Evolutionary conservation across 805 yeast genomes (phyloP).

Genomic region (Schwanniomyces yamadae): DNA sequence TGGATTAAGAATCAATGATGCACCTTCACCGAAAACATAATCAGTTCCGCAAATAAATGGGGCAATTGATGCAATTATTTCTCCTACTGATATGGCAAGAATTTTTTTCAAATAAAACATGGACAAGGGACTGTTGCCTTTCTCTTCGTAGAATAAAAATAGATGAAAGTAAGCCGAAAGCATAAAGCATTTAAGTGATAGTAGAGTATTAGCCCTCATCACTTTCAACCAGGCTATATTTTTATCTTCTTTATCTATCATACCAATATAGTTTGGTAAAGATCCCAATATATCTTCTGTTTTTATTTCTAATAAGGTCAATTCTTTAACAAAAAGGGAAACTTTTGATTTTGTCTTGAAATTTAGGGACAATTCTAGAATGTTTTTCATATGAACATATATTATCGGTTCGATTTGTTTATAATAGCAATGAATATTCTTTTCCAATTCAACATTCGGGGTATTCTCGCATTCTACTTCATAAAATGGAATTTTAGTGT

Average conservation of each 20-base stretch:
- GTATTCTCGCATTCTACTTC: slow-evolving; percentile 31
- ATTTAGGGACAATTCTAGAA: slow-evolving; percentile 35
- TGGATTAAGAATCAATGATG: slow-evolving; percentile 30
- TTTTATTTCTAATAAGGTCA: slow-evolving; percentile 31
- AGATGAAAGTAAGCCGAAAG: slow-evolving; percentile 28
- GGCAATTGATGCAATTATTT: slow-evolving; percentile 23
- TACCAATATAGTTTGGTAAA: slow-evolving; percentile 7
- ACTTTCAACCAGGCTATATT: slow-evolving; percentile 4
- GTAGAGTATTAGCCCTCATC: slow-evolving; percentile 13
- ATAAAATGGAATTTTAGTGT: slow-evolving; percentile 46
- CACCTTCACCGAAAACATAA: slow-evolving; percentile 22
- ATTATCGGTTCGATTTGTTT: slow-evolving; percentile 24
- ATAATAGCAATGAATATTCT: slow-evolving; percentile 29
- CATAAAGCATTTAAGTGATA: slow-evolving; percentile 24
- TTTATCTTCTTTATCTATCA: slow-evolving; percentile 5
- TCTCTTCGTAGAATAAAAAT: slow-evolving; percentile 36
- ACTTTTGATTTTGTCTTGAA: slow-evolving; percentile 33
- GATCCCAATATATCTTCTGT: slow-evolving; percentile 24
- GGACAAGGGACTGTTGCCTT: slow-evolving; percentile 24
- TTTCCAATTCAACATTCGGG: slow-evolving; percentile 37
- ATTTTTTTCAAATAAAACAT: slow-evolving; percentile 33
- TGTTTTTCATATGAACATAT: slow-evolving; percentile 25
- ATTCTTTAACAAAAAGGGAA: slow-evolving; percentile 25
- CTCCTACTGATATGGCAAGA: slow-evolving; percentile 17
- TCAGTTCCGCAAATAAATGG: slow-evolving; percentile 18